A percentile compares a stretch with the other conserved stretches of the same genome.
These are phyloP conservation scores for Clarireedia paspali DNA, from an alignment of 2,329 filamentous ascomycete species.

Conservation along the genomic window DNA sequence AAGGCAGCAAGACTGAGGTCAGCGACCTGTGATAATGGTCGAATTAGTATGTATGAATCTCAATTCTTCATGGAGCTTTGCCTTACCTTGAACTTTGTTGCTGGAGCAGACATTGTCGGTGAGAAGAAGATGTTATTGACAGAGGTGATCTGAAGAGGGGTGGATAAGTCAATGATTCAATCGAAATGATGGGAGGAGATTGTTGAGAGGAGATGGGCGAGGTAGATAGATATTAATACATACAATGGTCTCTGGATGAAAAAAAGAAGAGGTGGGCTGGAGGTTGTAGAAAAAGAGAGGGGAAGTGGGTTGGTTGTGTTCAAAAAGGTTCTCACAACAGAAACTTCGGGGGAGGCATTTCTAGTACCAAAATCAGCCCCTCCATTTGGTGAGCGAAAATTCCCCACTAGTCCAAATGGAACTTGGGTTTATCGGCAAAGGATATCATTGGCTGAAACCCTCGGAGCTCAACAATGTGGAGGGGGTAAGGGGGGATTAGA, in stretches of 20 bases:
- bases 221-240: not conserved
- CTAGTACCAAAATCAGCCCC: not conserved
- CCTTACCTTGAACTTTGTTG: constrained; percentile 28
- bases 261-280: not conserved
- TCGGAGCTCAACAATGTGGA: no score
- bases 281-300: not conserved
- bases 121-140: constrained; percentile 14
- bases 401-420: not conserved
- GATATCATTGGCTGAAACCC: not conserved
- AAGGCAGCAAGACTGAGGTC: constrained; percentile 97
- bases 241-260: not conserved
- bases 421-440: not conserved
- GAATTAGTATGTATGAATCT: not conserved
- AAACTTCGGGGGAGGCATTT: not conserved
- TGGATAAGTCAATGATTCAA: not conserved
- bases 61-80: not conserved
- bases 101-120: constrained; percentile 29
- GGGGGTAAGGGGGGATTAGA: no score
- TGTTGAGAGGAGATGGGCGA: not conserved
- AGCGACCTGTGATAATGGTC: constrained; percentile 58
- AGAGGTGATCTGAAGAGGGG: constrained; percentile 1
- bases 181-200: not conserved
- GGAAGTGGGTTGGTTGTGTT: not conserved
- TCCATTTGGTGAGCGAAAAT: not conserved
- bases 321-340: not conserved